Conservation (phyloP, 1,139 yeast species). For the Geotrichum phurueaensis region DNA sequence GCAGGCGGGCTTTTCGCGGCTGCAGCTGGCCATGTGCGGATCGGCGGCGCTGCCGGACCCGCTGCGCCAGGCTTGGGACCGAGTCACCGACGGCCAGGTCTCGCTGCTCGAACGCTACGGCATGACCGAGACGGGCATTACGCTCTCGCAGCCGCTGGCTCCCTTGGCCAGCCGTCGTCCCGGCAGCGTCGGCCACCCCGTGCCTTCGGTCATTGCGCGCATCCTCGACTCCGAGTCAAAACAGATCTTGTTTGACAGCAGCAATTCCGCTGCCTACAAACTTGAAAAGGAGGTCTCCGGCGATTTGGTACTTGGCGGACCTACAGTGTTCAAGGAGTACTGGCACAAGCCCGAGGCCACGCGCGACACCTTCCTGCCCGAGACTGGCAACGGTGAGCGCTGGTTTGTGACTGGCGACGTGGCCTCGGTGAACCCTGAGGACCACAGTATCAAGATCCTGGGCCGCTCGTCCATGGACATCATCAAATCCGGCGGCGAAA, state of each 20-base stretch:
- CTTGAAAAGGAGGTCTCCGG: slow-evolving; percentile 25
- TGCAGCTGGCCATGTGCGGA: slow-evolving; percentile 36
- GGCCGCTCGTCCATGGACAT: slow-evolving; percentile 39
- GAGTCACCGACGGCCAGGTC: slow-evolving; percentile 30
- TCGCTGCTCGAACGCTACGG: slow-evolving; percentile 37
- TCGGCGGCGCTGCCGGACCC: slow-evolving; percentile 38
- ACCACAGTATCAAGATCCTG: slow-evolving; percentile 31
- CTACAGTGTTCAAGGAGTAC: slow-evolving; percentile 34
- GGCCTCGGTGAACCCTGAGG: slow-evolving; percentile 30
- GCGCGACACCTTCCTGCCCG: slow-evolving; percentile 26
- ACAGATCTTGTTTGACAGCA: slow-evolving; percentile 23
- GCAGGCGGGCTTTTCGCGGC: slow-evolving; percentile 20
- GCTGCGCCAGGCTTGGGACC: slow-evolving; percentile 33
- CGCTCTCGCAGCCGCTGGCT: slow-evolving; percentile 35
- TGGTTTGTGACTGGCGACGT: slow-evolving; percentile 40
- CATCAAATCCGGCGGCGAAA: slow-evolving; percentile 37
- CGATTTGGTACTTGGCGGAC: slow-evolving; percentile 34
- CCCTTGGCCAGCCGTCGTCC: slow-evolving; percentile 25
- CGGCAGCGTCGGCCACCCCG: slow-evolving; percentile 36
- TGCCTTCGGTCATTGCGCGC: slow-evolving; percentile 33
- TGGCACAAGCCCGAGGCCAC: slow-evolving; percentile 35
- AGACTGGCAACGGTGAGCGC: slow-evolving; percentile 22
- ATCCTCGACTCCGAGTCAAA: slow-evolving; percentile 27
- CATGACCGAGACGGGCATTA: slow-evolving; percentile 39
- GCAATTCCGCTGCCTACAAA: slow-evolving; percentile 9